Base-by-base conservation (phyloP, 2,329 filamentous ascomycete genomes). In the Aspergillus nomiae region DNA sequence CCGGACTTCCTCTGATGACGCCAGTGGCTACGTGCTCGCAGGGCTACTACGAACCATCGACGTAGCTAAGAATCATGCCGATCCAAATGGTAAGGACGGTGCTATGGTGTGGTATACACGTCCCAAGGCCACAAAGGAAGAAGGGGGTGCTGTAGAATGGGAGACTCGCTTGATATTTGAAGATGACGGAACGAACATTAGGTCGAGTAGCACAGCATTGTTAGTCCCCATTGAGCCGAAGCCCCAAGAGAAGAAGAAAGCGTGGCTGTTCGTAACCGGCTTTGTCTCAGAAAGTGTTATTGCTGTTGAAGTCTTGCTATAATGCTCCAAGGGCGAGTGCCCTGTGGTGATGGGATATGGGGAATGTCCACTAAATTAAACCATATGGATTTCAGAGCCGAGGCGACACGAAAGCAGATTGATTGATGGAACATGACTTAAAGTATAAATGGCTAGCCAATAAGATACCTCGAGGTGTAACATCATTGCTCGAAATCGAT, bases 231-330 rank as follows among this genome's bases (percentile, higher is more conserved):
- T 86, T 58, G 81, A 86, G 45, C 84, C 85, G 0, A 69, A 70
- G 16, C 67, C 76, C 14, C 80, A 82, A 55, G 74, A 65, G 0
- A 80, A 81, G 0, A 77, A 80, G 67, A 80, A 82, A 21, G 87
- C 81, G 0, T 87, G 85, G 85, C 70, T 89, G 19, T 88, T 86
- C 71, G 81, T 84, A 2, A 86, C 86, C 0, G 86, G 87, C 0
- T 86, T 87, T 60, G 64, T 84, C 63, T 82, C 85, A 2, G 75
- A 77, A 36, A 80, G 73, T 61, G 75, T 84, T 38, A 70, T 87
- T 64, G 85, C 85, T 12, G 78, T 85, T 24, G 83, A 83, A 71
- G 80, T 88, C 36, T 80, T 86, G 66, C 71, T 88, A 65, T 76
- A 63, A 53, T 59, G 12, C 38, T 32, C 14, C 19, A n/a, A n/a